Conservation (phyloP, 176 grass and related monocot genomes). For the Aechmea fasciata region DNA sequence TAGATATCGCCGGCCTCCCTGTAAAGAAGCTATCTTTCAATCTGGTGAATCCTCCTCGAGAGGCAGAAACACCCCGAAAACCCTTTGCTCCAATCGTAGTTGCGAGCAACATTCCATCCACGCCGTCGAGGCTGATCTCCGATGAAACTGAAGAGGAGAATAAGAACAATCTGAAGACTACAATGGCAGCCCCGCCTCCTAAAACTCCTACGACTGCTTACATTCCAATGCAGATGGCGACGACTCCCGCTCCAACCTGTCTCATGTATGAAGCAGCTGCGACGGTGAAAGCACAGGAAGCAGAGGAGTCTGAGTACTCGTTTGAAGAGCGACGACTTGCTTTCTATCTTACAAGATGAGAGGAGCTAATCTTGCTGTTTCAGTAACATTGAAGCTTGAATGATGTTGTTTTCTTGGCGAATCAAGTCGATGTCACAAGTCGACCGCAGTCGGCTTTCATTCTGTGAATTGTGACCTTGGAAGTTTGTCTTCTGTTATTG, state of each 20-base stretch:
- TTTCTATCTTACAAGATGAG: conserved; percentile 25
- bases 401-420: background rate
- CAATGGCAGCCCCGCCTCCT: background rate
- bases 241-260: conserved; percentile 32
- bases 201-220: conserved; percentile 27
- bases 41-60: conserved; percentile 19
- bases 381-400: background rate
- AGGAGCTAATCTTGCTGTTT: background rate
- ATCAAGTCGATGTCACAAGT: background rate
- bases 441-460: background rate
- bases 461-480: background rate
- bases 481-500: background rate
- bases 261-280: conserved; percentile 23
- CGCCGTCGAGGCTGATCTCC: conserved; percentile 12
- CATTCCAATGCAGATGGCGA: conserved; percentile 39
- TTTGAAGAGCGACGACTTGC: conserved; percentile 55
- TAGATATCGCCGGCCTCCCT: conserved; percentile 29
- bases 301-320: conserved; percentile 30
- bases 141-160: conserved; percentile 34
- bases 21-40: conserved; percentile 57
- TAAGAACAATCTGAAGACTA: conserved; percentile 22
- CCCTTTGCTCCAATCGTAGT: conserved; percentile 44
- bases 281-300: conserved; percentile 5
- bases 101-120: conserved; percentile 19
- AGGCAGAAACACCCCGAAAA: conserved; percentile 31